Base-by-base conservation (phyloP, 2,329 filamentous ascomycete species). In the Hymenoscyphus repandus region DNA sequence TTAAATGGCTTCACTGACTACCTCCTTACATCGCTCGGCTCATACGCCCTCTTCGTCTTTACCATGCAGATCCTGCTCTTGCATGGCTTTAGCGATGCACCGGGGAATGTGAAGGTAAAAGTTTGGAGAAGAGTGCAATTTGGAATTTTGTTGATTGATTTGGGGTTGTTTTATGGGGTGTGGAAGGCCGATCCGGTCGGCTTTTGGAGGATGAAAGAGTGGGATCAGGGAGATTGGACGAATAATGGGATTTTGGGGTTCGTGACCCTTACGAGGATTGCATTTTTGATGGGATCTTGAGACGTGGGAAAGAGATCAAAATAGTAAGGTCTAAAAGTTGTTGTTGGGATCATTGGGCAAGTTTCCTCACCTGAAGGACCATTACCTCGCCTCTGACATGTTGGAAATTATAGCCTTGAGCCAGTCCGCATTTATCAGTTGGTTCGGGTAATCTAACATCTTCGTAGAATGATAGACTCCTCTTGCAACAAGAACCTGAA, bases 221-320 rank as follows among this genome's bases (percentile, higher is more conserved):
- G 55, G 55, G 43, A 27, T 9, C 41, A 30, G 27, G 48, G 48
- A 2, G 55, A 57, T 27, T 57, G 52, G 55, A 53, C 52, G 30
- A 57, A 53, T 37, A 47, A 57, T 44, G 52, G 52, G 13, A 57
- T 55, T 36, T 47, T 57, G 31, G 49, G 34, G 11, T 2, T 36
- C 17, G 45, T 57, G 7, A 36, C 38, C 43, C 36, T 36, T 6
- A 27, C 55, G 3, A 44, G 55, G 32, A 45, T 17, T 45, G 38
- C 47, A 10, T 57, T 57, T 50, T 44, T 57, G 17, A 11, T 57
- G 11, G 47, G 50, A 2, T 20, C 53, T 31, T 46, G 49, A 43
- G 49, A 45, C 9, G 38, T 47, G 13, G 36, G 18, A 17, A 41
- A 12, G 38, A n/a, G 7, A 4, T 27, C 22, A 27, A 27, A 27